phyloP scores from a whole-genome alignment of 345 rosid species.

The Rhodamnia rubescens region DNA sequence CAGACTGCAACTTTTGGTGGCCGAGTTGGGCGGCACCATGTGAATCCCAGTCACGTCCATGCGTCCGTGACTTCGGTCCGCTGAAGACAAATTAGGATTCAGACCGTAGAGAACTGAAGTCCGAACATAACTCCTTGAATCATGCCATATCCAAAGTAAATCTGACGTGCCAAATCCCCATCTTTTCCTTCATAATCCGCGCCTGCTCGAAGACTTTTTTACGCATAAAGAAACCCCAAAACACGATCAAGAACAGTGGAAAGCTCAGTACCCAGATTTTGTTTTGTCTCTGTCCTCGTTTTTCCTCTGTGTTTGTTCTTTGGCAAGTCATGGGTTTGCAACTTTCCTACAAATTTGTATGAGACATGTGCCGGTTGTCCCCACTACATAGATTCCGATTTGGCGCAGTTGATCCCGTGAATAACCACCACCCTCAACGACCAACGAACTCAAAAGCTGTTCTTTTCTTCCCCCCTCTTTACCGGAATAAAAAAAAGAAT shows the following conservation, averaged over 20 bases:
- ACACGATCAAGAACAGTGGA: background rate
- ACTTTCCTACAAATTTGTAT: background rate
- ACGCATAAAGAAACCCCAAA: background rate
- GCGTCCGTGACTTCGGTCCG: background rate
- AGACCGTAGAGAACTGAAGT: background rate
- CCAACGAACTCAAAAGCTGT: conserved; percentile 18
- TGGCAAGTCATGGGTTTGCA: background rate
- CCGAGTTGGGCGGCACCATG: background rate
- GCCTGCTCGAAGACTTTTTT: background rate
- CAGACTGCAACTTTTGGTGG: background rate
- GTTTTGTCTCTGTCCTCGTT: background rate
- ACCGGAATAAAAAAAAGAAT: background rate
- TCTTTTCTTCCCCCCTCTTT: background rate
- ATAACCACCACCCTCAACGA: conserved; percentile 11
- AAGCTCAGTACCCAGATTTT: background rate
- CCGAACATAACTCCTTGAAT: background rate
- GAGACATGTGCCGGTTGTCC: conserved; percentile 1
- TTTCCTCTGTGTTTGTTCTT: background rate
- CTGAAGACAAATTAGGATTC: background rate
- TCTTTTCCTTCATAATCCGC: background rate
- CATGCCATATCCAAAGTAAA: background rate
- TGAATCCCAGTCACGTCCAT: background rate
- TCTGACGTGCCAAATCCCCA: background rate
- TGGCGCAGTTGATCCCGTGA: conserved; percentile 54
- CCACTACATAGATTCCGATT: conserved; percentile 17